Percentiles rank a stretch among this genome's conserved stretches.
Evolutionary conservation across 352 stramenopile genomes (phyloP).

Genomic region (Pythium vanterpoolii): DNA sequence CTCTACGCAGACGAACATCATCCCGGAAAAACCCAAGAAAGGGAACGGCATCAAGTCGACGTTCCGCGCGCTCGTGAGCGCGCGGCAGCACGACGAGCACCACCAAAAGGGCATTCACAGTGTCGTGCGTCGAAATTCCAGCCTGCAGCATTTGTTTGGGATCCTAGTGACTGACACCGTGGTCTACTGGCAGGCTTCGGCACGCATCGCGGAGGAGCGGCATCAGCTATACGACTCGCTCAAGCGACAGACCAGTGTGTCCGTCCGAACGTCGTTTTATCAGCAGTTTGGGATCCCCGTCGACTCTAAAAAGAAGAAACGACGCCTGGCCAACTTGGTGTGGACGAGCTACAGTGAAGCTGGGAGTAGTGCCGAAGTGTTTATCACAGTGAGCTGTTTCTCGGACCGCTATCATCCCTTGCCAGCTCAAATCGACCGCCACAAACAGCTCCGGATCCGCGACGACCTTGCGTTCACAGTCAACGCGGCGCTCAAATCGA

Average conservation of each 20-base stretch:
- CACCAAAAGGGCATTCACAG: conserved; percentile 28
- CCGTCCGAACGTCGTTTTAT: conserved; percentile 54
- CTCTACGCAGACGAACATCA: conserved; percentile 25
- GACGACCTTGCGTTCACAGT: conserved; percentile 75
- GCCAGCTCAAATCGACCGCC: conserved; percentile 58
- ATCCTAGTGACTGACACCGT: not conserved
- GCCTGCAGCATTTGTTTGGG: not conserved
- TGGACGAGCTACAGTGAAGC: conserved; percentile 61
- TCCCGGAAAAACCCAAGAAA: conserved; percentile 18
- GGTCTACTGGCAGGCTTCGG: conserved; percentile 30
- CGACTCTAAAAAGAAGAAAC: conserved; percentile 69
- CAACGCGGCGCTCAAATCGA: conserved; percentile 76
- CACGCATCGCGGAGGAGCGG: conserved; percentile 54
- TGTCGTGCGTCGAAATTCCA: conserved; percentile 23
- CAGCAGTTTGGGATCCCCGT: conserved; percentile 52
- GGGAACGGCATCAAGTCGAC: conserved; percentile 19
- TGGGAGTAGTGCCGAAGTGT: conserved; percentile 64
- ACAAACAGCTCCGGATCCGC: conserved; percentile 74
- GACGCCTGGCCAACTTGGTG: conserved; percentile 52
- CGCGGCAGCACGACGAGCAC: conserved; percentile 21
- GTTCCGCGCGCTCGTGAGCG: conserved; percentile 27
- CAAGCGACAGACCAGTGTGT: conserved; percentile 39
- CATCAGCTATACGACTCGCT: conserved; percentile 53
- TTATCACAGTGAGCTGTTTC: conserved; percentile 49
- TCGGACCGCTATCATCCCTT: conserved; percentile 50